phyloP scores from a whole-genome alignment of 345 rosid species.

The Kernera saxatilis region DNA sequence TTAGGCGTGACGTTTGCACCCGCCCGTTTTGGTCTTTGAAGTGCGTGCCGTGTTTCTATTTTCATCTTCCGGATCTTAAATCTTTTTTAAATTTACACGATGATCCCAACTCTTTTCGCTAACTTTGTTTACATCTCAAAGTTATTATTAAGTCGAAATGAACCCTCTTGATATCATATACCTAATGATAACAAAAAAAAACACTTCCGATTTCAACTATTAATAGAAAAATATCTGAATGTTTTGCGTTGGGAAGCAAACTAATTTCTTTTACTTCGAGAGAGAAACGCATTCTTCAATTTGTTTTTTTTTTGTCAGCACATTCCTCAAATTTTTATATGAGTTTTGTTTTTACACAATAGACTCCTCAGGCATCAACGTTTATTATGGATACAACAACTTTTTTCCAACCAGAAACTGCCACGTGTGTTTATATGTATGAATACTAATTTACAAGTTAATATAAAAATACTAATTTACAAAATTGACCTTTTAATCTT shows the following conservation, averaged over 20 bases:
- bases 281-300: neutral
- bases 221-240: neutral
- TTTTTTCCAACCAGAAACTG: neutral
- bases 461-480: neutral
- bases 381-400: neutral
- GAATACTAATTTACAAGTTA: neutral
- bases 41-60: constrained; percentile 25
- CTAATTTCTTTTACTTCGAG: neutral
- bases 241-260: neutral
- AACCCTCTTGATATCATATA: too few species aligned
- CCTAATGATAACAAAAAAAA: neutral
- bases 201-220: neutral
- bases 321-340: neutral
- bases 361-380: neutral
- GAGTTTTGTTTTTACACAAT: neutral
- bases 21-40: constrained; percentile 27
- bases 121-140: neutral
- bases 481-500: neutral
- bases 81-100: neutral
- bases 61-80: neutral
- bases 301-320: neutral
- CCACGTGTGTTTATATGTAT: neutral
- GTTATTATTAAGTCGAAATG: neutral
- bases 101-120: neutral
- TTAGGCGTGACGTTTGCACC: constrained; percentile 23